Evolutionary conservation across 2,329 filamentous ascomycete genomes (phyloP), one percentile per base, ranked within the genome.

Genomic region (Penicillium nordicum): DNA sequence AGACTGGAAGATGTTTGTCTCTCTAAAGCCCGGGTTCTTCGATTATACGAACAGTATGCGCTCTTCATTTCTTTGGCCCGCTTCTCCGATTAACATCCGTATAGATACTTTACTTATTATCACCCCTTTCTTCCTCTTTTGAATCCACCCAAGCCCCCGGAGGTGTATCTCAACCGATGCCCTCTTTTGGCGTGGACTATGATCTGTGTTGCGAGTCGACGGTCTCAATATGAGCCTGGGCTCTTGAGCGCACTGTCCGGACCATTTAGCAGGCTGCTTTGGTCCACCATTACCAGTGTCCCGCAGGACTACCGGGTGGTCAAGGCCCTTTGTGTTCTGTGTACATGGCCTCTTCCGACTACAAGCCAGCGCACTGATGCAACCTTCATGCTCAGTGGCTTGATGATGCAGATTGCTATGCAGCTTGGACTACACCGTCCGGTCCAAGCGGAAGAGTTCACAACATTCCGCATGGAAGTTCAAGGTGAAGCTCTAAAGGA

Each of bases 321-420:
- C 57, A 86, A 87, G 69, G 84, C 83, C 0, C 70, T 87, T 42
- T 85, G 84, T 65, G 68, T 87, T 48, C 72, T 86, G 14, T 87
- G 84, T 67, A 84, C 83, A 14, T 87, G 84, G 84, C 84, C 84
- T 6, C 70, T 86, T 11, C 84, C 84, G 0, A 83, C 81, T 29
- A 84, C 82, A 29, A 83, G 82, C 36, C 85, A 84, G 3, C 82
- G 81, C 29, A 81, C 80, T 1, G 84, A 87, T 64, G 82, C 83
- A 3, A 86, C 84, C 0, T 86, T 85, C 65, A 85, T 85, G 78
- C 76, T 86, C 7, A 82, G 81, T 54, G 84, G 84, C 14, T 71
- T 84, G 57, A 87, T 87, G 84, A 85, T 86, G 78, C 83, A 86
- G 64, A 79, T 86, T 52, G 84, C 84, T 12, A 83, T 85, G 79